These are phyloP conservation scores for Claviceps monticola DNA, from an alignment of 2,329 filamentous ascomycete genomes.

Conservation along the genomic window DNA sequence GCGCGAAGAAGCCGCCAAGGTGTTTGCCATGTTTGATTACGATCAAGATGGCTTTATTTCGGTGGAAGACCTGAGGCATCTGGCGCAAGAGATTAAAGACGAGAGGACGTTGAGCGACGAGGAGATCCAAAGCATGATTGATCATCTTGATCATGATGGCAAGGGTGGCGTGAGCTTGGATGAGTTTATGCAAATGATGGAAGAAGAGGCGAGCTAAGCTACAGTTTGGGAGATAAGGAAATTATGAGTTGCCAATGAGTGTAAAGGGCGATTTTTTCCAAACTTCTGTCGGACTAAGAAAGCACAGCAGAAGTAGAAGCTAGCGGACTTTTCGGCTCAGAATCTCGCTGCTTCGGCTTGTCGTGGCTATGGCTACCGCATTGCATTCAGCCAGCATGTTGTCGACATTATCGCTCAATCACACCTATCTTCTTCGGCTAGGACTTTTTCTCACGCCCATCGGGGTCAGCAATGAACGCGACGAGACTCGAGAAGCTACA, in stretches of 20 bases:
- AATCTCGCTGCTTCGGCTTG: neutral
- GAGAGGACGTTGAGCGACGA: slow-evolving; percentile 68
- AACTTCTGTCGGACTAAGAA: neutral
- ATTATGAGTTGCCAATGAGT: neutral
- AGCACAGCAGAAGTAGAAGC: neutral
- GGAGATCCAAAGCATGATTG: slow-evolving; percentile 90
- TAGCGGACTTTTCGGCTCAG: neutral
- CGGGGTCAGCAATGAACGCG: too few relatives aligned
- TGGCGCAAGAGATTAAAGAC: slow-evolving; percentile 84
- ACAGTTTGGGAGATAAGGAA: neutral
- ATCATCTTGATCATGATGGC: slow-evolving; percentile 91
- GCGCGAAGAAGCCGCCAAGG: slow-evolving; percentile 76
- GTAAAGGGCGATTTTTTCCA: neutral
- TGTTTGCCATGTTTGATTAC: slow-evolving; percentile 86
- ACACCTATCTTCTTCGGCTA: neutral
- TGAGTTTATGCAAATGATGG: slow-evolving; percentile 54
- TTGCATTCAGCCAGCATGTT: neutral
- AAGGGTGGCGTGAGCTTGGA: slow-evolving; percentile 65
- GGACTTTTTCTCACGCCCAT: too few relatives aligned
- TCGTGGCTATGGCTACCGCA: neutral
- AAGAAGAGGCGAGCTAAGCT: slow-evolving; percentile 25
- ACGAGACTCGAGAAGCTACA: neutral
- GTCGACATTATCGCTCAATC: neutral
- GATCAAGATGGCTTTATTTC: slow-evolving; percentile 86
- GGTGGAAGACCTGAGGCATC: slow-evolving; percentile 71